Conservation (phyloP, 2,329 filamentous ascomycete species). For the Fusarium sp. region DNA sequence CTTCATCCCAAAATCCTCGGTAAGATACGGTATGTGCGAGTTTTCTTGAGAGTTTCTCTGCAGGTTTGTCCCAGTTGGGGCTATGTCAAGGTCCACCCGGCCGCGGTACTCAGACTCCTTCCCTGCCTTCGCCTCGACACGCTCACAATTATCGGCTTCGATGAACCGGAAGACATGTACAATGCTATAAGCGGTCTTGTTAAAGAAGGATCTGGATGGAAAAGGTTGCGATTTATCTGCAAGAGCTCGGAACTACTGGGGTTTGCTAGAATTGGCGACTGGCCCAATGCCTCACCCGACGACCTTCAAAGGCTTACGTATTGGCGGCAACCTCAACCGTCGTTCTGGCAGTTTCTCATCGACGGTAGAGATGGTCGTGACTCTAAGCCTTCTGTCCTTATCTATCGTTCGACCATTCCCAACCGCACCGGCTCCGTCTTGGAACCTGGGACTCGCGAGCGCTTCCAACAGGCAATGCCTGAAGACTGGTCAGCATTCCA, state of each 20-base stretch:
- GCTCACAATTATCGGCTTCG: background rate
- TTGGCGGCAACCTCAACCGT: background rate
- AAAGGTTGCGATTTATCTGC: background rate
- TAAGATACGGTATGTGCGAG: background rate
- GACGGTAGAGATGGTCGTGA: background rate
- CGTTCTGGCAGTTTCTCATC: background rate
- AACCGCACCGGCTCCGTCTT: too few relatives aligned
- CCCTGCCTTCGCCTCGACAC: background rate
- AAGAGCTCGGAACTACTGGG: too few relatives aligned
- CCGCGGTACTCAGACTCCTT: background rate
- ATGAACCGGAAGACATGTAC: background rate
- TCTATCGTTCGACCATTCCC: too few relatives aligned
- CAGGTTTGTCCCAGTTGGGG: too few relatives aligned
- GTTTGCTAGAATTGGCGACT: too few relatives aligned
- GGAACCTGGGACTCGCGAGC: too few relatives aligned
- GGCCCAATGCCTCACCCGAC: too few relatives aligned
- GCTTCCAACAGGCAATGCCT: too few relatives aligned
- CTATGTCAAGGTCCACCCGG: too few relatives aligned
- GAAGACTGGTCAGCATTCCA: too few relatives aligned
- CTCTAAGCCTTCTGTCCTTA: too few relatives aligned
- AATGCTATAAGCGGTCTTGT: background rate
- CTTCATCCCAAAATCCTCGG: background rate
- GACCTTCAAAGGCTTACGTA: background rate
- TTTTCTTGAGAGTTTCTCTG: background rate
- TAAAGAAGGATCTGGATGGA: background rate